Percentiles rank a stretch among this genome's conserved stretches.
Evolutionary conservation across 2,329 filamentous ascomycete species (phyloP).

Genomic region (Alternaria sp.): DNA sequence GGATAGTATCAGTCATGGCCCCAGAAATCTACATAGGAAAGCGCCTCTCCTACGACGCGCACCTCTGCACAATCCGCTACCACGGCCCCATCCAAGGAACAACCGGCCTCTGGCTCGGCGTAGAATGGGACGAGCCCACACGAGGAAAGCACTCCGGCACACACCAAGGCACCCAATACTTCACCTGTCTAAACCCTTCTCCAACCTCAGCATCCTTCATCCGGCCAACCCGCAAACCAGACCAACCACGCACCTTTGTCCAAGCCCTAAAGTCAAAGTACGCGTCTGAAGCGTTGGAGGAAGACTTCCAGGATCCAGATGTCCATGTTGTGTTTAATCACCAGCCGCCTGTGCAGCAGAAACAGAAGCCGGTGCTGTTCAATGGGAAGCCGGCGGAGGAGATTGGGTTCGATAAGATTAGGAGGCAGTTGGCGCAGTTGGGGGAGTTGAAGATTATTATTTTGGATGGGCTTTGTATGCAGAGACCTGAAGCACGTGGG

Average conservation of each 20-base stretch:
- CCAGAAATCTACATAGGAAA: constrained; percentile 65
- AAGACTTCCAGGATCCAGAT: constrained; percentile 46
- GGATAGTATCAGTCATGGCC: too few species aligned
- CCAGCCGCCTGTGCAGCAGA: constrained; percentile 18
- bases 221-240: constrained; percentile 73
- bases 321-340: constrained; percentile 41
- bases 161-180: constrained; percentile 68
- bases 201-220: constrained; percentile 85
- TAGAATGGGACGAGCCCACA: constrained; percentile 91
- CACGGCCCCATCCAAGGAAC: constrained; percentile 78
- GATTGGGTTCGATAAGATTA: constrained; percentile 93
- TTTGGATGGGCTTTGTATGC: constrained; percentile 76
- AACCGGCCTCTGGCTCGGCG: constrained; percentile 82
- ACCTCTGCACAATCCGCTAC: constrained; percentile 84
- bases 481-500: constrained; percentile 39
- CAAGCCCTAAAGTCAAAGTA: constrained; percentile 86
- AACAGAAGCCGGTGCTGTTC: constrained; percentile 68
- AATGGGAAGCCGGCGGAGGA: constrained; percentile 87
- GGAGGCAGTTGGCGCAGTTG: constrained; percentile 77
- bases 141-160: constrained; percentile 91
- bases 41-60: constrained; percentile 78
- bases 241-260: constrained; percentile 75
- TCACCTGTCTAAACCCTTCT: constrained; percentile 62
- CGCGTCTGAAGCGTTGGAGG: constrained; percentile 55
- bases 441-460: constrained; percentile 81